Evolutionary conservation across 2,329 filamentous ascomycete genomes (phyloP).

Genomic region (Talaromyces sp.): DNA sequence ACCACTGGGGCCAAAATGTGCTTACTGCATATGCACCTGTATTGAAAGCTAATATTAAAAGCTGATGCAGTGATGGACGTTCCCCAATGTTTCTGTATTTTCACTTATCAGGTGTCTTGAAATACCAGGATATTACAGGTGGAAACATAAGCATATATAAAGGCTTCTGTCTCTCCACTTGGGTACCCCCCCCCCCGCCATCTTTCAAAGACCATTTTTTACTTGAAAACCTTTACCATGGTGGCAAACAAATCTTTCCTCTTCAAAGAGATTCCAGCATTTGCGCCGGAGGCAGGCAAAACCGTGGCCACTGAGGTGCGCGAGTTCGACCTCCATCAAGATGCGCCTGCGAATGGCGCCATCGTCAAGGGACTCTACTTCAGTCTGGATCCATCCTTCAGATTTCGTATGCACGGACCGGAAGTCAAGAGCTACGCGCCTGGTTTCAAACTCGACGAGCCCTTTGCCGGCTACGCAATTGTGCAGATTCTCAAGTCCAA

Average conservation of each 20-base stretch:
- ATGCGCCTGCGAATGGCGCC: constrained; percentile 52
- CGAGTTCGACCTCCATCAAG: constrained; percentile 55
- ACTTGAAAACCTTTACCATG: background rate
- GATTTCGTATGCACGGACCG: constrained; percentile 67
- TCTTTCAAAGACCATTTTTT: background rate
- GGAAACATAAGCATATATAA: background rate
- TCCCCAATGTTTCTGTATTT: background rate
- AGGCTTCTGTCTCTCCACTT: background rate
- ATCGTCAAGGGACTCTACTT: constrained; percentile 64
- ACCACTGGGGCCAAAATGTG: background rate
- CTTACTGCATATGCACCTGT: background rate
- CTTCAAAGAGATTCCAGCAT: constrained; percentile 64
- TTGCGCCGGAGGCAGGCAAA: constrained; percentile 62
- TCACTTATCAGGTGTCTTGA: background rate
- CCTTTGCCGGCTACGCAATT: constrained; percentile 60
- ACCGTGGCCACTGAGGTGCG: constrained; percentile 62
- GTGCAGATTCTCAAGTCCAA: constrained; percentile 66
- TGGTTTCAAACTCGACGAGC: constrained; percentile 54
- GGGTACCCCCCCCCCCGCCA: background rate
- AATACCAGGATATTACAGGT: background rate
- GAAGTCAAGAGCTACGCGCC: constrained; percentile 61
- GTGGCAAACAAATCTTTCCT: constrained; percentile 64
- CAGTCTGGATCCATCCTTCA: constrained; percentile 80
- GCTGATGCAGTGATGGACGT: background rate
- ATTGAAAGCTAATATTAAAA: background rate